Conservation (phyloP, 805 yeast species). For the Saccharomycopsis lassenensis region DNA sequence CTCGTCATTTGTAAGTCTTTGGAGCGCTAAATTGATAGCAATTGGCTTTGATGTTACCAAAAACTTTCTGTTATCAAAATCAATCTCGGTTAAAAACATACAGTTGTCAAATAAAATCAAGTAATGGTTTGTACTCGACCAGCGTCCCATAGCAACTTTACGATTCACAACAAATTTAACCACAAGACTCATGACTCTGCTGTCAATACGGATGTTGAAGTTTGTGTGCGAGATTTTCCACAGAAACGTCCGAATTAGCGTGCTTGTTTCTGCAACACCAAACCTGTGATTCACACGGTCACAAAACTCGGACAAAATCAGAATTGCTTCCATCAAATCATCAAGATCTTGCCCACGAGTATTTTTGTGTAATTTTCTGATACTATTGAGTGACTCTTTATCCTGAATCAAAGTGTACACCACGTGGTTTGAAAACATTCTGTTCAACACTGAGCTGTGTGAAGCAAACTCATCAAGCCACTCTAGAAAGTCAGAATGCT, state of each 20-base stretch:
- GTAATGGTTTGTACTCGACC: slow-evolving; percentile 3
- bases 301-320: slow-evolving; percentile 10
- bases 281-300: slow-evolving; percentile 13
- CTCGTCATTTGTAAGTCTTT: slow-evolving; percentile 6
- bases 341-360: slow-evolving; percentile 10
- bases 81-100: slow-evolving; percentile 11
- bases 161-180: slow-evolving; percentile 1
- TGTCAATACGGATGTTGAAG: slow-evolving; percentile 12
- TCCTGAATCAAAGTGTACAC: slow-evolving; percentile 14
- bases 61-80: slow-evolving; percentile 8
- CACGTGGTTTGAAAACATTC: slow-evolving; percentile 14
- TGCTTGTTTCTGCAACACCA: slow-evolving; percentile 14
- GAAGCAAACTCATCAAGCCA: slow-evolving; percentile 13
- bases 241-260: slow-evolving; percentile 7
- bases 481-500: slow-evolving; percentile 7
- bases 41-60: slow-evolving; percentile 14
- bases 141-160: slow-evolving; percentile 3
- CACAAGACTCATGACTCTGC: slow-evolving; percentile 6
- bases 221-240: slow-evolving; percentile 12
- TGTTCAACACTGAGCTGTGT: slow-evolving; percentile 3
- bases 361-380: no score
- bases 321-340: slow-evolving; percentile 8
- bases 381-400: slow-evolving; percentile 13
- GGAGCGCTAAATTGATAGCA: slow-evolving; percentile 11
- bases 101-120: slow-evolving; percentile 14